These are phyloP conservation scores for Candida ponderosae DNA, from an alignment of 805 yeast species.

Conservation along the genomic window DNA sequence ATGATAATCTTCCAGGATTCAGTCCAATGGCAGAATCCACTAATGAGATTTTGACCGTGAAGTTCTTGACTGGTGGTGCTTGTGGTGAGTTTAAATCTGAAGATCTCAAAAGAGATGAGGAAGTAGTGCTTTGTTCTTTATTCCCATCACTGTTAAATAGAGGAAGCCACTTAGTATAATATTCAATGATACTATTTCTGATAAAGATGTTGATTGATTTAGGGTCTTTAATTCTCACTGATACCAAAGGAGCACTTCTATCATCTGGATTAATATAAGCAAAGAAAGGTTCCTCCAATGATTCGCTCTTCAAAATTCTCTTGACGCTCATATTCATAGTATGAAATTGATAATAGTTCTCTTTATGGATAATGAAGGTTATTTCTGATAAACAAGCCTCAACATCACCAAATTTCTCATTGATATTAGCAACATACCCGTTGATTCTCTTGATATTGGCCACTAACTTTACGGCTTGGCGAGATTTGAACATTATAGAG, in stretches of 20 bases:
- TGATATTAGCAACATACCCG: conserved; percentile 12
- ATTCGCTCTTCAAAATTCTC: conserved; percentile 4
- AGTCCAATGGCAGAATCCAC: conserved; percentile 54
- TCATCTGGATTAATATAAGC: conserved; percentile 25
- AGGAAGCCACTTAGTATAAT: conserved; percentile 52
- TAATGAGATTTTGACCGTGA: conserved; percentile 16
- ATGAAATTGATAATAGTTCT: conserved; percentile 12
- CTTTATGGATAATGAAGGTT: conserved; percentile 8
- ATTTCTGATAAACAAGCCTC: conserved; percentile 9
- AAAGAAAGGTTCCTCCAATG: conserved; percentile 22
- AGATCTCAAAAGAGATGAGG: background rate
- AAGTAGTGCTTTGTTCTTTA: conserved; percentile 2
- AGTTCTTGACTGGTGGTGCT: conserved; percentile 1
- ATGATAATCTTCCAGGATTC: conserved; percentile 49
- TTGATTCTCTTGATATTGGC: conserved; percentile 7
- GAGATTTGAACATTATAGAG: conserved; percentile 11
- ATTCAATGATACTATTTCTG: conserved; percentile 42
- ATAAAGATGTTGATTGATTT: conserved; percentile 34
- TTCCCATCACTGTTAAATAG: conserved; percentile 25
- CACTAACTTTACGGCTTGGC: conserved; percentile 8
- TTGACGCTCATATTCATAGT: conserved; percentile 5
- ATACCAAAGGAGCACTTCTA: conserved; percentile 30
- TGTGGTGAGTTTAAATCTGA: background rate
- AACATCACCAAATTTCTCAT: conserved; percentile 26
- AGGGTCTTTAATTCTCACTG: conserved; percentile 27